Percentiles rank a stretch among this genome's conserved stretches.
phyloP scores from a whole-genome alignment of 192 early-diverging fungal species.

The Podila epigama region DNA sequence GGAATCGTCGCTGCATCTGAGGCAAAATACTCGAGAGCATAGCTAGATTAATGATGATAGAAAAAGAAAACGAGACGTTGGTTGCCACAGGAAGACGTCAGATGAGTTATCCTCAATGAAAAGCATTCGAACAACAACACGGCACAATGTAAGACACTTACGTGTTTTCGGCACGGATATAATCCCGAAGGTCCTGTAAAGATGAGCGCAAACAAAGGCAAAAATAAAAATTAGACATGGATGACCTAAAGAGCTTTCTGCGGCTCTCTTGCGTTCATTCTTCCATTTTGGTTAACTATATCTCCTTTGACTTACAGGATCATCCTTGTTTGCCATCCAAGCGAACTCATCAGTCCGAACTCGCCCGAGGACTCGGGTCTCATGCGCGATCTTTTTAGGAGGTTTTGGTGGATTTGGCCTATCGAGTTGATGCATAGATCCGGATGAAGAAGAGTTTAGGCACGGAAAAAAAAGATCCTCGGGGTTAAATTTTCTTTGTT shows the following conservation, averaged over 20 bases:
- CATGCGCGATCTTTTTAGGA: slow-evolving; percentile 50
- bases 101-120: slow-evolving; percentile 11
- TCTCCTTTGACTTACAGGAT: slow-evolving; percentile 59
- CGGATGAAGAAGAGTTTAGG: too few species aligned
- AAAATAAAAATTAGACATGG: not conserved
- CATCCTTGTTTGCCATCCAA: slow-evolving; percentile 61
- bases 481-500: too few species aligned
- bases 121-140: not conserved
- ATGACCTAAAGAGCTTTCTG: too few species aligned
- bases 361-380: slow-evolving; percentile 44
- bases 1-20: slow-evolving; percentile 36
- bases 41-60: slow-evolving; percentile 26
- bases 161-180: slow-evolving; percentile 63
- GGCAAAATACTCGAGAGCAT: slow-evolving; percentile 41
- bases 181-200: slow-evolving; percentile 50
- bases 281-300: too few species aligned
- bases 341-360: slow-evolving; percentile 56
- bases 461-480: too few species aligned
- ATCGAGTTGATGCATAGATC: not conserved
- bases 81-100: slow-evolving; percentile 15
- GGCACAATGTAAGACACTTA: slow-evolving; percentile 10
- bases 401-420: slow-evolving; percentile 42
- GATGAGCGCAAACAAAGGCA: not conserved
- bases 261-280: too few species aligned
- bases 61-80: not conserved